Conservation (phyloP, 2,329 filamentous ascomycete genomes). For the Fusarium nelsonii region DNA sequence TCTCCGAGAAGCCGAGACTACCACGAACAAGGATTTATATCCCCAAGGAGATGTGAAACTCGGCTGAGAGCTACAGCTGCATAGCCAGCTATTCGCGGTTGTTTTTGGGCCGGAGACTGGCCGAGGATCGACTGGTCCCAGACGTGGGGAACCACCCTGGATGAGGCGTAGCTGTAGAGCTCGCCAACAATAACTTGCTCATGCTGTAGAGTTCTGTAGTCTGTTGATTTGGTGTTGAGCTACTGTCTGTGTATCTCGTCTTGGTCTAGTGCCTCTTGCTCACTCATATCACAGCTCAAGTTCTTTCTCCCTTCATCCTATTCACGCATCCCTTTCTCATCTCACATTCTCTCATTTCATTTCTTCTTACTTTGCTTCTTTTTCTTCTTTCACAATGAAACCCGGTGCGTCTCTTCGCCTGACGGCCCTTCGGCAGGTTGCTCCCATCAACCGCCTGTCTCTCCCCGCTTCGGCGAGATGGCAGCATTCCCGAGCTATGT, state of each 20-base stretch:
- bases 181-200: conserved; percentile 28
- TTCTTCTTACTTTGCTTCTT: background rate
- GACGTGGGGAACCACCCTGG: conserved; percentile 22
- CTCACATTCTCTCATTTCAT: conserved; percentile 8
- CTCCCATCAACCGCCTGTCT: conserved; percentile 14
- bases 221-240: conserved; percentile 23
- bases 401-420: conserved; percentile 36
- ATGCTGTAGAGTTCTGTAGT: conserved; percentile 22
- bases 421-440: conserved; percentile 32
- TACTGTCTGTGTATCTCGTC: conserved; percentile 16
- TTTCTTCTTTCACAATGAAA: conserved; percentile 32
- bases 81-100: background rate
- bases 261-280: conserved; percentile 36
- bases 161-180: conserved; percentile 32
- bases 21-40: conserved; percentile 7
- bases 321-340: conserved; percentile 20
- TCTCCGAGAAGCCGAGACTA: conserved; percentile 38
- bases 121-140: conserved; percentile 25
- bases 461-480: conserved; percentile 42
- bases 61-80: conserved; percentile 4
- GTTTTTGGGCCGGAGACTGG: conserved; percentile 29
- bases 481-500: conserved; percentile 42
- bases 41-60: conserved; percentile 5
- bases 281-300: conserved; percentile 3
- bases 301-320: conserved; percentile 2